Base-by-base conservation (phyloP, 225 moss, liverwort and hornwort species). In the Pseudisothecium myosuroides region DNA sequence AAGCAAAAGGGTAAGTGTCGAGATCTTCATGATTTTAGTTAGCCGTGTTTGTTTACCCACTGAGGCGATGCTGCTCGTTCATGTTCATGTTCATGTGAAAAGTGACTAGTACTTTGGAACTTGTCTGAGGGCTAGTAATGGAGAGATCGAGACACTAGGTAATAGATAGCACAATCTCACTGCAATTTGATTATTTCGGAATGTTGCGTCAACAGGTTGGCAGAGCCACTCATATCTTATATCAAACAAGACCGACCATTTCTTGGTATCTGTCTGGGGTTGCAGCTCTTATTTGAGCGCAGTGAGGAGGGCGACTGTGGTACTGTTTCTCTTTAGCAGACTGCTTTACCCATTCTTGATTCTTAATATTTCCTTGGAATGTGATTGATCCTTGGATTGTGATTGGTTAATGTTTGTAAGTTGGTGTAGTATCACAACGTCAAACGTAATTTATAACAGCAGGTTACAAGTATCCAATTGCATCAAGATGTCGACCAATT, bases 241-340 rank as follows among this genome's bases (percentile, higher is more conserved):
- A 94, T 99, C 82, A 92, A 83, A 55, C 93, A 97, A 89, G 96
- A 97, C 87, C 95, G 96, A 22, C 99, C 97, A 63, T 99, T 97
- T 91, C 97, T 99, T 82, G 99, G 99, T 80, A 96, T 99, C 83
- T 99, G 99, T 87, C 88, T 99, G 58, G 99, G 99, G 49, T 93
- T 99, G 92, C 97, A 99, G 73, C 93, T 99, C 77, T 90, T 99
- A 80, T 99, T 97, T 84, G 94, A 95, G 65, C 91, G 93, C 85
- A 95, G 97, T 87, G 97, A 97, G 71, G 99, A 99, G 93, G 93
- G 95, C 89, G 93, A 92, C 72, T 88, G 88, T 72, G 97, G 98
- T 98, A 97, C 82, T 86, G 88, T 83, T 87, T 84, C 83, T 85
- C 86, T 86, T 66, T 20, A 79, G 83, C 73, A 56, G 36, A 56